A percentile compares a stretch with the other conserved stretches of the same genome.
Evolutionary conservation across 805 yeast species (phyloP).

Genomic region (Alloascoidea hylecoeti): DNA sequence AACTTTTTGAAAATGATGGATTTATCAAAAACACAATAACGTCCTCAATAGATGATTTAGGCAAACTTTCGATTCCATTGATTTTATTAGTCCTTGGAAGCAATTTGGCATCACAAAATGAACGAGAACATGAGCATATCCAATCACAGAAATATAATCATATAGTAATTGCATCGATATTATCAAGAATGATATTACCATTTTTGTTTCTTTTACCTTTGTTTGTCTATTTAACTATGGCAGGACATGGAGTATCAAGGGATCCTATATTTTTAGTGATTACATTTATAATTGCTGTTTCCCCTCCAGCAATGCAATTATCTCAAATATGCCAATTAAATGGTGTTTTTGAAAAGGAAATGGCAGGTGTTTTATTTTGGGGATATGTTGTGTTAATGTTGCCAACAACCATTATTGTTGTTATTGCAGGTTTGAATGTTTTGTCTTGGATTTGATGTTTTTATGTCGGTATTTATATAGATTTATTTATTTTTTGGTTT

Average conservation of each 20-base stretch:
- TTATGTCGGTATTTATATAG: conserved; percentile 7
- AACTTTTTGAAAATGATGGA: conserved; percentile 43
- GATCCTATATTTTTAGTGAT: conserved; percentile 75
- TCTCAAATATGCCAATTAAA: conserved; percentile 73
- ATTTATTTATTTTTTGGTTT: not conserved
- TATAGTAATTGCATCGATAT: conserved; percentile 51
- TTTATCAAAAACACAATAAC: conserved; percentile 56
- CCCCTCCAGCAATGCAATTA: conserved; percentile 77
- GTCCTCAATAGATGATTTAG: conserved; percentile 47
- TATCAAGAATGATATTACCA: conserved; percentile 71
- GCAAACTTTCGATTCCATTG: conserved; percentile 65
- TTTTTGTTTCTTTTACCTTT: conserved; percentile 54
- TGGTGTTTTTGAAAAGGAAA: conserved; percentile 62
- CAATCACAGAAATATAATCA: conserved; percentile 44
- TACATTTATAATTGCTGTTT: conserved; percentile 57
- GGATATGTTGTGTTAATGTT: conserved; percentile 65
- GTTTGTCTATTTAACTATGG: conserved; percentile 50
- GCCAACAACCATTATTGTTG: conserved; percentile 64
- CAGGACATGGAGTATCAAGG: conserved; percentile 52
- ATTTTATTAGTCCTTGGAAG: conserved; percentile 67
- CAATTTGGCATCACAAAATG: conserved; percentile 53
- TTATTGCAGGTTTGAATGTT: conserved; percentile 34
- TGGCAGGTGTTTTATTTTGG: conserved; percentile 75
- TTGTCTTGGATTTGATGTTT: not conserved
- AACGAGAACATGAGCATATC: no score